These are phyloP conservation scores for Tetracladium marchalianum DNA, from an alignment of 495 filamentous ascomycete genomes.

Conservation along the genomic window DNA sequence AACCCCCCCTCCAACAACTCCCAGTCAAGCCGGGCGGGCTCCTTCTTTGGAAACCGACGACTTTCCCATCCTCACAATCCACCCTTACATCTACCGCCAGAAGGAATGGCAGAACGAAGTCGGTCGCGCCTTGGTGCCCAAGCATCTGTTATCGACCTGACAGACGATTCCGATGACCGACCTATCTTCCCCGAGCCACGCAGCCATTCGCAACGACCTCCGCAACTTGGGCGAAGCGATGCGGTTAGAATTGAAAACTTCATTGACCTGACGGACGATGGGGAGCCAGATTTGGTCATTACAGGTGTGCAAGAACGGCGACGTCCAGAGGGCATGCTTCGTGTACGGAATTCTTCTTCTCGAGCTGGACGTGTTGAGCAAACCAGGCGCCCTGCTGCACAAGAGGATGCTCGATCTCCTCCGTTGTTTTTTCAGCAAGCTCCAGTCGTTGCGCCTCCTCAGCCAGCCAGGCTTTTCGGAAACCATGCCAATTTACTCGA, in stretches of 20 bases:
- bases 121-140: constrained; percentile 17
- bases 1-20: constrained; percentile 8
- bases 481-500: not conserved
- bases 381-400: not conserved
- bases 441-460: not conserved
- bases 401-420: not conserved
- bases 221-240: constrained; percentile 14
- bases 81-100: constrained; percentile 10
- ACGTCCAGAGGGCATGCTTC: not conserved
- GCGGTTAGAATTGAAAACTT: constrained; percentile 18
- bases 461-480: not conserved
- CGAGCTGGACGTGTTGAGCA: not conserved
- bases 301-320: constrained; percentile 2
- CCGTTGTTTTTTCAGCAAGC: not conserved
- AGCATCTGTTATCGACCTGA: constrained; percentile 29
- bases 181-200: constrained; percentile 11
- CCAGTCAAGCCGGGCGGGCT: constrained; percentile 11
- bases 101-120: constrained; percentile 11
- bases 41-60: constrained; percentile 14
- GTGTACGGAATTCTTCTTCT: not conserved
- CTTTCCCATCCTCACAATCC: constrained; percentile 20
- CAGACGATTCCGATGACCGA: constrained; percentile 26
- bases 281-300: constrained; percentile 11
- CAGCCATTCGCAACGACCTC: constrained; percentile 24
- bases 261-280: constrained; percentile 25